phyloP scores from a whole-genome alignment of 805 yeast genomes.

The Monosporozyma siamensis region DNA sequence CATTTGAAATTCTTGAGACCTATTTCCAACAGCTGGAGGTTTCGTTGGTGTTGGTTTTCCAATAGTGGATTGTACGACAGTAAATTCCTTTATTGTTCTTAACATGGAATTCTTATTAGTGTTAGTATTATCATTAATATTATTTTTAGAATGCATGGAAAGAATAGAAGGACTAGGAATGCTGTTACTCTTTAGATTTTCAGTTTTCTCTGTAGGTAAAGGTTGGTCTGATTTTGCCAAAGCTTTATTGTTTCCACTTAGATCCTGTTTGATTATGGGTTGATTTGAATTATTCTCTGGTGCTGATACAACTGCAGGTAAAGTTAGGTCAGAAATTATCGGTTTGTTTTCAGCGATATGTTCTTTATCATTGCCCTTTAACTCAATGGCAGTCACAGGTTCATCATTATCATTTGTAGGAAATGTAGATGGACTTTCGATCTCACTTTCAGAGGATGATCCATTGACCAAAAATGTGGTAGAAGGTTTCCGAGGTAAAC shows the following conservation, averaged over 20 bases:
- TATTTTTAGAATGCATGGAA: too few relatives aligned
- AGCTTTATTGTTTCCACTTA: too few relatives aligned
- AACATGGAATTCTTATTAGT: background rate
- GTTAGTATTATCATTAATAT: background rate
- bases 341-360: too few relatives aligned
- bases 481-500: background rate
- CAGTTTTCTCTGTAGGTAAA: background rate
- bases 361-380: too few relatives aligned
- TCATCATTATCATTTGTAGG: background rate
- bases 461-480: conserved; percentile 3
- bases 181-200: background rate
- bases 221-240: too few relatives aligned
- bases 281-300: too few relatives aligned
- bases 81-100: background rate
- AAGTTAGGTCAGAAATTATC: too few relatives aligned
- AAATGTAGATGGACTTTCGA: background rate
- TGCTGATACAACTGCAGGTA: too few relatives aligned
- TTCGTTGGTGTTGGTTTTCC: background rate
- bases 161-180: background rate
- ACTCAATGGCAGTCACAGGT: background rate
- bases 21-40: background rate
- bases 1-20: background rate
- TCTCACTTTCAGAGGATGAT: background rate
- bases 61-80: background rate
- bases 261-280: too few relatives aligned